These are phyloP conservation scores for Phytopythium montanum DNA, from an alignment of 352 stramenopile genomes.

Conservation along the genomic window DNA sequence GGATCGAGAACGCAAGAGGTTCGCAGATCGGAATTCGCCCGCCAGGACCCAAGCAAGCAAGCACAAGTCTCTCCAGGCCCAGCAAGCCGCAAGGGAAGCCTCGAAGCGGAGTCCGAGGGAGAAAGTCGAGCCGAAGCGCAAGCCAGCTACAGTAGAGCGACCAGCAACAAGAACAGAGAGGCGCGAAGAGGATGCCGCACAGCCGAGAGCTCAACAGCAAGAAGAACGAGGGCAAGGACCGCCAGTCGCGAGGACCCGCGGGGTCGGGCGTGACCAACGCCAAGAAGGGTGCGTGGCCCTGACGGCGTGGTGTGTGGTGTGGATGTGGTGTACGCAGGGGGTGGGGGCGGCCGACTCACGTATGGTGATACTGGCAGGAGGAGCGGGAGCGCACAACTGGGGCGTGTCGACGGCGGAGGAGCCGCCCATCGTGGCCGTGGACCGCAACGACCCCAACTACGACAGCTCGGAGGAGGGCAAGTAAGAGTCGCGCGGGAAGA, in stretches of 20 bases:
- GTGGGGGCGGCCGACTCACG: constrained; percentile 1
- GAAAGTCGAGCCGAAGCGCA: not conserved
- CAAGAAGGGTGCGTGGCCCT: constrained; percentile 52
- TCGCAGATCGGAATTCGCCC: constrained; percentile 19
- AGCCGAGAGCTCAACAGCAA: constrained; percentile 81
- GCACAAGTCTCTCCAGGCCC: not conserved
- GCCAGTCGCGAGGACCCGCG: constrained; percentile 61
- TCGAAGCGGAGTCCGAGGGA: too few relatives aligned
- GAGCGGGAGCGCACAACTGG: constrained; percentile 84
- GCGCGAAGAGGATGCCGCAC: constrained; percentile 43
- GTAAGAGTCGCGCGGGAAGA: not conserved
- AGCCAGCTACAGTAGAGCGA: not conserved
- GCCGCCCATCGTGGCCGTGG: constrained; percentile 34
- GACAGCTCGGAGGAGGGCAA: constrained; percentile 41
- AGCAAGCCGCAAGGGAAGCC: too few relatives aligned
- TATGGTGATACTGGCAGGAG: constrained; percentile 27
- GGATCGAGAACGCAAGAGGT: not conserved
- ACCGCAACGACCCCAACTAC: constrained; percentile 82
- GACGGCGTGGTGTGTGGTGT: not conserved
- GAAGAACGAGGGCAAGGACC: constrained; percentile 86
- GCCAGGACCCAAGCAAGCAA: constrained; percentile 20
- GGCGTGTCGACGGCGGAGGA: constrained; percentile 44
- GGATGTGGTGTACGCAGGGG: not conserved
- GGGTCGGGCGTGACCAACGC: constrained; percentile 30
- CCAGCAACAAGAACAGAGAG: not conserved